Base-by-base conservation (phyloP, 139 green algal species). In the Chlorella sp. region DNA sequence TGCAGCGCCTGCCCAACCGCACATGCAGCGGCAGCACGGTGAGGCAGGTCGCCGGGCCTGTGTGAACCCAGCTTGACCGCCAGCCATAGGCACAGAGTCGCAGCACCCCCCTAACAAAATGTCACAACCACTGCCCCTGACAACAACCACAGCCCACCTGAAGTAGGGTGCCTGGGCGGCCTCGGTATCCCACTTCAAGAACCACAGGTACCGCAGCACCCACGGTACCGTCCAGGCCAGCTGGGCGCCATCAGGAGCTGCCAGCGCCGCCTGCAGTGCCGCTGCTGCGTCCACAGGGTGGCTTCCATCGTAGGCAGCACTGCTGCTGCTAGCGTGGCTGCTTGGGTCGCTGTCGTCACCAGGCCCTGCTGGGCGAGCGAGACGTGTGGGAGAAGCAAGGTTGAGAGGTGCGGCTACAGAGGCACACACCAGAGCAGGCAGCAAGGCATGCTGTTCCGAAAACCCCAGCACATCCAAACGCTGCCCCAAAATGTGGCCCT, bases 151-250 rank as follows among this genome's bases (percentile, higher is more conserved):
- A 11, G 30, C 73, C 20, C 74, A 73, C 41, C 63, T 67, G 51
- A 87, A 90, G 57, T 91, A 86, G 1, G 74, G 65, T 4, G 80
- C 56, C 34, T 41, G 47, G 32, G 30, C 44, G 16, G 80, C 86
- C 38, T 88, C 47, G 1, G 39, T n/a, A 36, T 87, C 64, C 57
- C 74, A 82, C 39, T 39, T 56, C 30, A 92, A 41, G 38, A 92
- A 92, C 57, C 87, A 83, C 17, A 92, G 60, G 63, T 94, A 94
- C 36, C 86, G 78, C 28, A 76, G 72, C 25, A 90, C 86, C 85
- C 87, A 92, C 0, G 92, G 92, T 60, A 93, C 62, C 2, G 80
- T 83, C 73, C 63, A 75, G 15, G 88, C 68, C 60, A 92, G 80
- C 32, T 39, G 62, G 0, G 39, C 81, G n/a, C 74, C 80, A n/a